Evolutionary conservation across 805 yeast species (phyloP), one percentile per base, ranked within the genome.

Genomic region (Vanderwaltozyma verrucispora): DNA sequence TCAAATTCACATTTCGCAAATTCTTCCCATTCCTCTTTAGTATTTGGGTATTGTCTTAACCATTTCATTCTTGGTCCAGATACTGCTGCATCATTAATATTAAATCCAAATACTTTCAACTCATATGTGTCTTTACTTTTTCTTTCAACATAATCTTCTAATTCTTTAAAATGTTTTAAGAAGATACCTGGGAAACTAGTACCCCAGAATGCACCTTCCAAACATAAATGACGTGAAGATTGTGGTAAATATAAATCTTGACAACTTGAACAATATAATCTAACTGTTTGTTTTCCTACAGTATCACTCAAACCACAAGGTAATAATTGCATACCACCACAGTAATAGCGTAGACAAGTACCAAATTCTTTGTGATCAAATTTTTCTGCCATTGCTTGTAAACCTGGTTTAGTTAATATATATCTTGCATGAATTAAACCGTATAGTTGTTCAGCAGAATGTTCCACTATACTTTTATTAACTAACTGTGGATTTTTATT

Each of bases 131-230:
- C 59, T 30, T 72, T 74, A 45, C 75, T 65, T 51, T 82, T 68
- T 40, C 73, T 67, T 39, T 71, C 68, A 47, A 85, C 78, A 51
- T 82, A 86, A 49, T 75, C 74, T 54, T 82, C 94, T 35, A 87
- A 74, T 46, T 86, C 96, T n/a, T 92, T 86, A 63, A 80, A 87
- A 72, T 84, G 81, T 55, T 87, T 83, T 43, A 92, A 75, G 51
- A 92, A 82, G 48, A 92, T 71, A 2, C 96, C 96, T 1, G 96
- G 92, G 64, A 92, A 92, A 26, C 94, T 79, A 0, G 97, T 86
- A 5, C 98, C 97, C 65, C 94, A 92, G 53, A 81, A 92, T 1
- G 97, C 96, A 5, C 98, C 98, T 60, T 92, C 98, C 30, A 92
- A 75, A 53, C 85, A 84, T 40, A 83, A 65, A 60, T 84, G 88